These are phyloP conservation scores for Gryganskiella cystojenkinii DNA, from an alignment of 192 early-diverging fungal species.

Conservation along the genomic window DNA sequence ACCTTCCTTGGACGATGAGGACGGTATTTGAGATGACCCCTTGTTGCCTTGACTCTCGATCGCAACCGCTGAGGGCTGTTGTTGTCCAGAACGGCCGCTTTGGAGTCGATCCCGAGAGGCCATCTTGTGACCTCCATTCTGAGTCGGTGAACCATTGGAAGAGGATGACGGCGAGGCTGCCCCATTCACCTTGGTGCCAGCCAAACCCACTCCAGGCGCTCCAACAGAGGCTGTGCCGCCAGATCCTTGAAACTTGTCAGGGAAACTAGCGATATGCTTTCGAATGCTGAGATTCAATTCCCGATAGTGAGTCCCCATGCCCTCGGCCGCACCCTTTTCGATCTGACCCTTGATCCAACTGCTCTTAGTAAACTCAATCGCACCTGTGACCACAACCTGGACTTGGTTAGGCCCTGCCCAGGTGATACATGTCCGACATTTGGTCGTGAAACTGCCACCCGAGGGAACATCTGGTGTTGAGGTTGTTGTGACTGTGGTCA, in stretches of 20 bases:
- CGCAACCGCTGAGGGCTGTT: too few relatives aligned
- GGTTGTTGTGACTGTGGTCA: conserved; percentile 60
- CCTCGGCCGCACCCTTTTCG: conserved; percentile 40
- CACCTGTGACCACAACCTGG: conserved; percentile 60
- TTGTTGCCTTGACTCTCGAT: too few relatives aligned
- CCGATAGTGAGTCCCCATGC: conserved; percentile 39
- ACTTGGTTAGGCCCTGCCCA: conserved; percentile 57
- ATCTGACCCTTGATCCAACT: conserved; percentile 63
- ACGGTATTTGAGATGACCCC: too few relatives aligned
- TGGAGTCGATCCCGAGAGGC: neutral
- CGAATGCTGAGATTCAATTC: conserved; percentile 32
- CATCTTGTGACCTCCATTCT: neutral
- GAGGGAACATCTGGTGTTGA: conserved; percentile 69
- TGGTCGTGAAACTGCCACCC: conserved; percentile 63
- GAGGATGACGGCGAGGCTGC: too few relatives aligned
- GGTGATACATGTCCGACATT: conserved; percentile 65
- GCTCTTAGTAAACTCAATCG: conserved; percentile 64
- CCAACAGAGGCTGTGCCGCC: neutral
- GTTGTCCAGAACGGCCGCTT: too few relatives aligned
- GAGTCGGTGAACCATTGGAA: neutral
- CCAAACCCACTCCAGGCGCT: too few relatives aligned
- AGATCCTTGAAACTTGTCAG: conserved; percentile 18
- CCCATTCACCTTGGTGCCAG: too few relatives aligned
- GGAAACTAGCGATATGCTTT: conserved; percentile 27
- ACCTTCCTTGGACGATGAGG: too few relatives aligned